Evolutionary conservation across 2,329 filamentous ascomycete genomes (phyloP), one percentile per base, ranked within the genome.

Genomic region (Remersonia thermophila): DNA sequence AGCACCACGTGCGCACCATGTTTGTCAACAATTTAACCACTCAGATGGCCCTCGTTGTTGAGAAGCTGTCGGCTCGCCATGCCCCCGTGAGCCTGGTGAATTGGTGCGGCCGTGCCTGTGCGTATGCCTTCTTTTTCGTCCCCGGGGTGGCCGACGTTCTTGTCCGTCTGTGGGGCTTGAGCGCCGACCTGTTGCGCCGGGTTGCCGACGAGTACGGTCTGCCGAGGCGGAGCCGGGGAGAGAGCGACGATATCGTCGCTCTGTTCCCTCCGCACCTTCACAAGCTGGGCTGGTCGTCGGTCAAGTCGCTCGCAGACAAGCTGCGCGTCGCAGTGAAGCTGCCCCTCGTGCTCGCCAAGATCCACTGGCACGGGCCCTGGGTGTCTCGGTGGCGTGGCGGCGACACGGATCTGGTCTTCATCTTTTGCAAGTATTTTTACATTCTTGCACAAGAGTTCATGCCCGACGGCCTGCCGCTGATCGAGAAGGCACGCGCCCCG

Each of bases 81-180:
- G 65, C 65, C 3, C 71, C 72, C 1, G 50, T 65, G 14, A 80
- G 75, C 47, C 57, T 86, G 40, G 83, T 94, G 39, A 80, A 81
- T 20, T 94, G 94, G 54, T 85, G 83, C 36, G 87, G 84, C 41
- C 93, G 91, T 58, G 83, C 85, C 3, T 89, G 83, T 51, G 86
- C 87, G 2, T 94, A 93, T 56, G 86, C 84, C 20, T 94, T 93
- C 58, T 91, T 89, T 60, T 95, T 93, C 51, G 87, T 83, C 18
- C 84, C 85, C 0, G 84, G 84, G 4, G 73, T 93, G 37, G 81
- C 84, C 7, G 85, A 93, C 51, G 73, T 93, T 34, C 66, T 94
- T 33, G 73, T 89, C 17, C 75, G 85, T 12, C 63, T 94, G 4
- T 94, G 87, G 86, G 75, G 73, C 27, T 66, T 84, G 14, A 73